Percentiles rank a stretch among this genome's conserved stretches.
phyloP scores from a whole-genome alignment of 305 asterid genomes.

The Euphrasia arctica region DNA sequence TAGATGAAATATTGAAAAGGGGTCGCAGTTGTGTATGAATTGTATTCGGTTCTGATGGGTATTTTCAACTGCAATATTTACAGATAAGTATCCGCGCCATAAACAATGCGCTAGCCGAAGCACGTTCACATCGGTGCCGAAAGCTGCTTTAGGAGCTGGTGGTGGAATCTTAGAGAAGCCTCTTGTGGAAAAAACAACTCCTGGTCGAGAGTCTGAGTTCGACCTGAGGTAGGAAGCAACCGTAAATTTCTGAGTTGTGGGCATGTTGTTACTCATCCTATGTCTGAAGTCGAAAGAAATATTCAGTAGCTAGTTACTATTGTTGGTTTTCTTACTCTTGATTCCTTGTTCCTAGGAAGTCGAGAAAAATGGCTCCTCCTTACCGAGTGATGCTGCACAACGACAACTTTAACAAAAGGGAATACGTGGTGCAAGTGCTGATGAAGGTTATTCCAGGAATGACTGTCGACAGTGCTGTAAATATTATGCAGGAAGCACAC shows the following conservation, averaged over 20 bases:
- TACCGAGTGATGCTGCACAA: conserved; percentile 86
- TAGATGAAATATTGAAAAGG: not conserved
- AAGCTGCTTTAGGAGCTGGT: conserved; percentile 67
- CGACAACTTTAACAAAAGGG: conserved; percentile 85
- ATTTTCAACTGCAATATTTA: too few relatives aligned
- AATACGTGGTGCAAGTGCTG: conserved; percentile 94
- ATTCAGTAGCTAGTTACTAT: not conserved
- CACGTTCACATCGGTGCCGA: conserved; percentile 46
- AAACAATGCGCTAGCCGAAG: conserved; percentile 59
- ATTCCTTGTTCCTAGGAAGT: conserved; percentile 51
- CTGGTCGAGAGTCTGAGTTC: conserved; percentile 94
- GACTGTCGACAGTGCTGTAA: conserved; percentile 91
- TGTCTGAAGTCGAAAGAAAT: not conserved
- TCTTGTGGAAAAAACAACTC: conserved; percentile 73
- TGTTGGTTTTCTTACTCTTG: not conserved
- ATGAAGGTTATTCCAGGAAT: conserved; percentile 99
- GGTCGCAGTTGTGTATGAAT: not conserved
- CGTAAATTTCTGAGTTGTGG: too few relatives aligned
- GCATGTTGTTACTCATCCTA: too few relatives aligned
- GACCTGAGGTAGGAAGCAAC: conserved; percentile 56
- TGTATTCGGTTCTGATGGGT: not conserved
- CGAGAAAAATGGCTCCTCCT: conserved; percentile 85
- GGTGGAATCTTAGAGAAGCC: conserved; percentile 88
- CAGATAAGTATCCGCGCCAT: conserved; percentile 51
- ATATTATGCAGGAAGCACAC: conserved; percentile 96